These are phyloP conservation scores for Leersia perrieri DNA, from an alignment of 176 grass and related monocot genomes.

Conservation along the genomic window DNA sequence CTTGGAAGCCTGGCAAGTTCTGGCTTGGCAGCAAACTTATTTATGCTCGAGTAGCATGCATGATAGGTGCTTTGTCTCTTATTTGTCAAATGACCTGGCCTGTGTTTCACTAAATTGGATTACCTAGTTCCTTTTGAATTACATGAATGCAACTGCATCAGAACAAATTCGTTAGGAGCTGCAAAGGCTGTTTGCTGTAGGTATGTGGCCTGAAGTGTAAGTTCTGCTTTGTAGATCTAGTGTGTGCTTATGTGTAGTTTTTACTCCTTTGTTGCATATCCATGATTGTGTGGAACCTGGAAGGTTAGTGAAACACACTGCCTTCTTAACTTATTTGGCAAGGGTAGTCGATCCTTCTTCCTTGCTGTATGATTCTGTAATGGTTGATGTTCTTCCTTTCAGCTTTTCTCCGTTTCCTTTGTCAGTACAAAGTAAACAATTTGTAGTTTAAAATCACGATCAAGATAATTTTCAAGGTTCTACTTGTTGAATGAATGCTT, in stretches of 20 bases:
- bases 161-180: not conserved
- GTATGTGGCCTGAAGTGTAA: not conserved
- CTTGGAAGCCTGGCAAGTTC: not conserved
- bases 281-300: not conserved
- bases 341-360: not conserved
- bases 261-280: not conserved
- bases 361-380: not conserved
- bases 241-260: not conserved
- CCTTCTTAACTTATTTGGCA: conserved; percentile 5
- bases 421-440: not conserved
- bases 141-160: not conserved
- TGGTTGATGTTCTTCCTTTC: conserved; percentile 8
- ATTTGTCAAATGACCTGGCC: conserved; percentile 1
- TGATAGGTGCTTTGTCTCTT: not conserved
- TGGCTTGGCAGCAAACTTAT: not conserved
- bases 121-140: conserved; percentile 2
- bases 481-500: conserved; percentile 5
- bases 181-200: not conserved
- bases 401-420: conserved; percentile 1
- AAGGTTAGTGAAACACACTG: not conserved
- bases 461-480: not conserved
- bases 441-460: not conserved
- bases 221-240: not conserved
- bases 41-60: conserved; percentile 17
- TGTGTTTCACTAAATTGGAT: conserved; percentile 5